Conservation (phyloP, 129 eudicot species). For the Dittrichia graveolens region DNA sequence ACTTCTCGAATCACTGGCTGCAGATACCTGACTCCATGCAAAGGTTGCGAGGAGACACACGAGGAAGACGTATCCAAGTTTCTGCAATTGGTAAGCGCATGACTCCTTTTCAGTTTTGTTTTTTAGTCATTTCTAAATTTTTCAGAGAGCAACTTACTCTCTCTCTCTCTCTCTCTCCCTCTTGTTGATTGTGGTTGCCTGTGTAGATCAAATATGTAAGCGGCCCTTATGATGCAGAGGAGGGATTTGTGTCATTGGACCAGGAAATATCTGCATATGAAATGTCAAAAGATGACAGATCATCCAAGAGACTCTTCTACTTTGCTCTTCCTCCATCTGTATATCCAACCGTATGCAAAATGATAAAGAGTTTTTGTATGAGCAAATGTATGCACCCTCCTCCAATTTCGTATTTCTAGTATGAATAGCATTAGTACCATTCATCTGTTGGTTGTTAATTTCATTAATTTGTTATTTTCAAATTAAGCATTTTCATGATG, state of each 20-base stretch:
- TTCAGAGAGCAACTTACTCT: background rate
- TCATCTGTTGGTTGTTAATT: constrained; percentile 36
- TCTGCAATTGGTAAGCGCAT: constrained; percentile 58
- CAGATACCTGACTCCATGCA: constrained; percentile 66
- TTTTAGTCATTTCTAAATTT: background rate
- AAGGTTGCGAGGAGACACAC: constrained; percentile 45
- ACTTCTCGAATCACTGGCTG: constrained; percentile 19
- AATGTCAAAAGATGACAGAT: constrained; percentile 46
- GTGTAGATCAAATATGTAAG: constrained; percentile 72
- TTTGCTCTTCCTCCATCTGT: constrained; percentile 99
- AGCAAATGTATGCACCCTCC: constrained; percentile 61
- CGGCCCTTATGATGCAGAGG: constrained; percentile 78
- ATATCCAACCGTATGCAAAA: constrained; percentile 94
- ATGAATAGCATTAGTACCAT: background rate
- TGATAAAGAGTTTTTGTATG: constrained; percentile 72
- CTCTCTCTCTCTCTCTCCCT: background rate
- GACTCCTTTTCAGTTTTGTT: background rate
- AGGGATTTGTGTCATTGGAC: constrained; percentile 75
- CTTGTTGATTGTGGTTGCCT: background rate
- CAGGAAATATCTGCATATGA: constrained; percentile 74
- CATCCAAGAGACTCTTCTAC: constrained; percentile 88
- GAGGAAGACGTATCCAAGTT: constrained; percentile 59
- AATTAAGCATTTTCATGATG: too few relatives aligned
- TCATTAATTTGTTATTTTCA: background rate
- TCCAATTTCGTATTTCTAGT: background rate